phyloP scores from a whole-genome alignment of 495 filamentous ascomycete species.

The Endocarpon pusillum region DNA sequence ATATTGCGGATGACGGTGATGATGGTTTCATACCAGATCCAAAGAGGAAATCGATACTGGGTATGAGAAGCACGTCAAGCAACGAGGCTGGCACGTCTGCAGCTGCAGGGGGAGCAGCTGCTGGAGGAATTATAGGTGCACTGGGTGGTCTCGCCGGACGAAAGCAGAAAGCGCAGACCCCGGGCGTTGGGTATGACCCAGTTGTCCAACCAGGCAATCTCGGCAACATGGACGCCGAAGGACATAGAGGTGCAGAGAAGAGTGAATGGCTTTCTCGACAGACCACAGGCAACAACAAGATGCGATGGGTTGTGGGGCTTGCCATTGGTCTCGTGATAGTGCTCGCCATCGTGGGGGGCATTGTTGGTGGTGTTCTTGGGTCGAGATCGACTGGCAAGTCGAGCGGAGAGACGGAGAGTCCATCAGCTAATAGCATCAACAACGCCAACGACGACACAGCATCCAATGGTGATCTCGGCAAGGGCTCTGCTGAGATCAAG shows the following conservation, averaged over 20 bases:
- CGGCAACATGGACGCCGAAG: slow-evolving; percentile 16
- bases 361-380: slow-evolving; percentile 54
- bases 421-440: slow-evolving; percentile 8
- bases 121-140: slow-evolving; percentile 34
- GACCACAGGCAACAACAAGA: slow-evolving; percentile 45
- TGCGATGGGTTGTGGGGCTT: slow-evolving; percentile 48
- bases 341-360: slow-evolving; percentile 58
- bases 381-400: slow-evolving; percentile 15
- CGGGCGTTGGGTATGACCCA: slow-evolving; percentile 33
- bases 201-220: no score
- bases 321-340: slow-evolving; percentile 45
- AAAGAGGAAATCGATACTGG: slow-evolving; percentile 32
- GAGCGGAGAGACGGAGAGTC: slow-evolving; percentile 4
- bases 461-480: slow-evolving; percentile 49
- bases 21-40: slow-evolving; percentile 43
- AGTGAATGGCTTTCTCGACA: slow-evolving; percentile 39
- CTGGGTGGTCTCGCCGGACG: slow-evolving; percentile 28
- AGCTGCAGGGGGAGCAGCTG: slow-evolving; percentile 28
- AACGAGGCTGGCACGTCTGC: slow-evolving; percentile 15
- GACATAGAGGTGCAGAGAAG: slow-evolving; percentile 26
- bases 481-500: slow-evolving; percentile 66
- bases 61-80: slow-evolving; percentile 24
- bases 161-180: slow-evolving; percentile 15
- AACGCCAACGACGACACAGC: slow-evolving; percentile 25
- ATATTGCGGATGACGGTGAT: slow-evolving; percentile 73